Conservation (phyloP, 192 early-diverging fungal genomes). For the Backusella psychrophila region DNA sequence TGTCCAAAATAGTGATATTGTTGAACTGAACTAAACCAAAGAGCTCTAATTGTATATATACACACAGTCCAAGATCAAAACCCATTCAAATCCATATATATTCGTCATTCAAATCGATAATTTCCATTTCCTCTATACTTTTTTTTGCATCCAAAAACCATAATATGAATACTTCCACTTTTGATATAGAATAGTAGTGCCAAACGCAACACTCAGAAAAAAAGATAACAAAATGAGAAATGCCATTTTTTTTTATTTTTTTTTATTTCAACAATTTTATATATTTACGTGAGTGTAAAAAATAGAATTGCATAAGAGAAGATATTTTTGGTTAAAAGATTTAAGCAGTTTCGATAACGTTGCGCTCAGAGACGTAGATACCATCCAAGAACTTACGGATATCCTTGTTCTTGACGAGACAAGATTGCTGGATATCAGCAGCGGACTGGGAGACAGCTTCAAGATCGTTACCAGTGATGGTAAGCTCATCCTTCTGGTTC, state of each 20-base stretch:
- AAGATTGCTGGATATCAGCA: slow-evolving; percentile 94
- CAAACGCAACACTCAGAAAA: neutral
- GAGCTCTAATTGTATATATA: too few species aligned
- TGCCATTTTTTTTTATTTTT: neutral
- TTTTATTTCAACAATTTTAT: neutral
- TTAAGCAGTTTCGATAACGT: slow-evolving; percentile 26
- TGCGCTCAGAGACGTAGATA: slow-evolving; percentile 47
- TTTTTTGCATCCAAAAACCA: too few species aligned
- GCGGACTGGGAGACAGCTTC: slow-evolving; percentile 94
- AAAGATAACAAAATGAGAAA: neutral
- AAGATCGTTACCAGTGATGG: slow-evolving; percentile 91
- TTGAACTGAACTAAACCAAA: too few species aligned
- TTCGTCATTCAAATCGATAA: too few species aligned
- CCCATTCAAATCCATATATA: too few species aligned
- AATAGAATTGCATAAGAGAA: neutral
- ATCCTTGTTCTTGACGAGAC: slow-evolving; percentile 97
- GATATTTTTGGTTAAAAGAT: slow-evolving; percentile 4
- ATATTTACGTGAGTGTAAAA: neutral
- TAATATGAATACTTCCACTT: too few species aligned
- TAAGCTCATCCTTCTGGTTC: slow-evolving; percentile 92
- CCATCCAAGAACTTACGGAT: slow-evolving; percentile 87
- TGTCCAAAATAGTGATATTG: too few species aligned
- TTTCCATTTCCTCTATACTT: too few species aligned
- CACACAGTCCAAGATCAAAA: too few species aligned
- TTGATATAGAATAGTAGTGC: too few species aligned